Base-by-base conservation (phyloP, 1,284 basidiomycete genomes). In the Malassezia pachydermatis region DNA sequence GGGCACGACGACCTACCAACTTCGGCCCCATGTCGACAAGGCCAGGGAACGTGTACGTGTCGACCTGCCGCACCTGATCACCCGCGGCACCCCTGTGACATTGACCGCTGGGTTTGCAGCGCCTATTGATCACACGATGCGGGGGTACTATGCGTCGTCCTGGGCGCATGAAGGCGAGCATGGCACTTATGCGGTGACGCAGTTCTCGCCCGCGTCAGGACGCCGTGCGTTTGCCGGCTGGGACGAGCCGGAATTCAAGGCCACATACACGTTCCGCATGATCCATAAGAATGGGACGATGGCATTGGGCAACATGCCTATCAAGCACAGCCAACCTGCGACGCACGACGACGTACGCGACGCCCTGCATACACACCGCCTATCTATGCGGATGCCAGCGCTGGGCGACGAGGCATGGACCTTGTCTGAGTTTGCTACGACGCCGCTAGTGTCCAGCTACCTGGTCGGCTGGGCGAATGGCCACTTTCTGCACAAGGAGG, bases 231-330 rank as follows among this genome's bases (percentile, higher is more conserved):
- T 70, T 57, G 76, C 76, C 1, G 76, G 75, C 61, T 95, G 85
- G 84, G 90, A 94, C 70, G 88, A 95, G 70, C 90, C 92, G n/a
- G 77, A 81, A 16, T 77, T 92, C 63, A 96, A 95, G 72, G 84
- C 88, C 5, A 88, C 82, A 1, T 90, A 84, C 72, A 76, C 44
- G 28, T 76, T 94, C 59, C 83, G 82, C 10, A 78, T 95, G 76
- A 80, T 96, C 58, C 87, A 87, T 19, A 81, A 82, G 51, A 80
- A 82, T 62, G 83, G 78, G 69, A 72, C 75, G 30, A 61, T 56
- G 27, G 67, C 69, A 9, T 72, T 89, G 52, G 83, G 82, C 75
- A 95, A 95, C 75, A 92, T 90, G 86, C 55, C 52, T 10, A 48
- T 23, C 24, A 32, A 17, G 8, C n/a, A 20, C 9, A 39, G 23